Conservation (phyloP, 2,329 filamentous ascomycete species). For the Colletotrichum tropicicola region DNA sequence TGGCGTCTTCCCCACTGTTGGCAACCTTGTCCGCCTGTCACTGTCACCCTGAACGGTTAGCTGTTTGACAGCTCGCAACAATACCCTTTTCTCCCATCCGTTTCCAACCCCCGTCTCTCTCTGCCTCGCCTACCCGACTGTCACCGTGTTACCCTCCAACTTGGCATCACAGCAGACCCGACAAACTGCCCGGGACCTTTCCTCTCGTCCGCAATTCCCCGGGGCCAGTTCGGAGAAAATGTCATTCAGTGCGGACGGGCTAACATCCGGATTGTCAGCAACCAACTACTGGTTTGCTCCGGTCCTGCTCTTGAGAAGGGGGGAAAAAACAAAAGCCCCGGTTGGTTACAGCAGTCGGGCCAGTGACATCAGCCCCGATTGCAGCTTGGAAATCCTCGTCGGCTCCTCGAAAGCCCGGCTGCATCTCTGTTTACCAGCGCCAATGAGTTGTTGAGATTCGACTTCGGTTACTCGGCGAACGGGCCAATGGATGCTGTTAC, state of each 20-base stretch:
- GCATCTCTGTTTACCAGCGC: background rate
- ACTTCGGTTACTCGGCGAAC: background rate
- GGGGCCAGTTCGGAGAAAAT: background rate
- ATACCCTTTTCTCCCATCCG: slow-evolving; percentile 10
- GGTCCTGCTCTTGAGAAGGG: background rate
- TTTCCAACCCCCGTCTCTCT: slow-evolving; percentile 1
- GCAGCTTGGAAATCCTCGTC: background rate
- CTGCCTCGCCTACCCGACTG: background rate
- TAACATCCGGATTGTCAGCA: background rate
- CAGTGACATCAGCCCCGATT: background rate
- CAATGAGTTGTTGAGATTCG: background rate
- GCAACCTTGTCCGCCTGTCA: slow-evolving; percentile 2
- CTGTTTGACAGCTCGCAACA: slow-evolving; percentile 22
- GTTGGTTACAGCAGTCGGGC: background rate
- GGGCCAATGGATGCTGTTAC: background rate
- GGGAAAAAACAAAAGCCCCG: no score
- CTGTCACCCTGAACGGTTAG: background rate
- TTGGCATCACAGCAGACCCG: slow-evolving; percentile 11
- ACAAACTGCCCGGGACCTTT: background rate
- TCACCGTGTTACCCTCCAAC: slow-evolving; percentile 1
- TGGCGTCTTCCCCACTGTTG: slow-evolving; percentile 18
- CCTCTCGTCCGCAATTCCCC: background rate
- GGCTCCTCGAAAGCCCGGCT: background rate
- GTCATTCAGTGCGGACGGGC: background rate
- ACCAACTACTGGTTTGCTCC: background rate